Evolutionary conservation across 2,329 filamentous ascomycete species (phyloP).

Genomic region (Triangularia setosa): DNA sequence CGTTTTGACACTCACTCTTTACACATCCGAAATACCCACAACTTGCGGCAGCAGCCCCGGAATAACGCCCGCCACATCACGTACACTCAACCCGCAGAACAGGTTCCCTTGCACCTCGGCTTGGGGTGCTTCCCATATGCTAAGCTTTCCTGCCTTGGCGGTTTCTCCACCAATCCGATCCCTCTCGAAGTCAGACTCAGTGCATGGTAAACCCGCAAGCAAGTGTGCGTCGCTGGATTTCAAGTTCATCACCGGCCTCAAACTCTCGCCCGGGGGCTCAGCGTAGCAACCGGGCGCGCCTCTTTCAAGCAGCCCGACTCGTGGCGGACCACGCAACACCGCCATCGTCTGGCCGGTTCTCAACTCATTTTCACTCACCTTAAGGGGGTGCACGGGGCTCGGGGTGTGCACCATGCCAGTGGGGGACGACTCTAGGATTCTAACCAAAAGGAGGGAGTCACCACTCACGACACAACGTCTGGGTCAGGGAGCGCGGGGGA

Average conservation of each 20-base stretch:
- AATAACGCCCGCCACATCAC: neutral
- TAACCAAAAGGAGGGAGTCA: conserved; percentile 12
- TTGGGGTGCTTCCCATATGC: conserved; percentile 15
- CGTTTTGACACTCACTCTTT: neutral
- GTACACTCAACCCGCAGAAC: neutral
- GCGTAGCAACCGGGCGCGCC: neutral
- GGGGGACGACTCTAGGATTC: conserved; percentile 3
- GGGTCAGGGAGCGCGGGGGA: conserved; percentile 18
- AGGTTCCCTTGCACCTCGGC: conserved; percentile 7
- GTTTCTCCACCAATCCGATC: conserved; percentile 17
- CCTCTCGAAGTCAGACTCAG: neutral
- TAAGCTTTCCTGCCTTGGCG: conserved; percentile 23
- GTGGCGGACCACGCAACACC: neutral
- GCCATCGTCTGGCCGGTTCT: neutral
- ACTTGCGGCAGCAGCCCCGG: neutral
- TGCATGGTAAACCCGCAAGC: neutral
- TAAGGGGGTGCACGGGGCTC: neutral
- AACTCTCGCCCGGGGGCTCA: neutral
- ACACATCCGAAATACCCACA: neutral
- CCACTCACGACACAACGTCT: conserved; percentile 10
- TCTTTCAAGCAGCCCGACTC: neutral
- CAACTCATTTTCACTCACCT: neutral
- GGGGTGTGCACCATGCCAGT: conserved; percentile 20
- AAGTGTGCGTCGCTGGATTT: neutral
- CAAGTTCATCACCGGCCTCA: conserved; percentile 1